Percentiles rank a stretch among this genome's conserved stretches.
Conservation (phyloP, 805 yeast genomes). For the Ogataea glucozyma region DNA sequence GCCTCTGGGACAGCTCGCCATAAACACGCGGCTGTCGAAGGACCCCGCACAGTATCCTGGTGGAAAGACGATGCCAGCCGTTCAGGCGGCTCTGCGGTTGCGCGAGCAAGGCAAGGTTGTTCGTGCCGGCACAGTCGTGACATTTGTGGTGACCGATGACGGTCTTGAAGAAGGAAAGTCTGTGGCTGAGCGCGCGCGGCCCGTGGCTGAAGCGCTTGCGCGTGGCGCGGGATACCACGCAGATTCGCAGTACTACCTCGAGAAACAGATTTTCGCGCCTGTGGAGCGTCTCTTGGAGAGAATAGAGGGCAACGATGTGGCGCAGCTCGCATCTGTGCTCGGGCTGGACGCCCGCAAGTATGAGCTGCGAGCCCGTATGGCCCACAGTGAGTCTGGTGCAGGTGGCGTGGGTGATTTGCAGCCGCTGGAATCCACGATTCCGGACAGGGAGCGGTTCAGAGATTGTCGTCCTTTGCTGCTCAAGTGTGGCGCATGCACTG, state of each 20-base stretch:
- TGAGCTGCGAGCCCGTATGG: constrained; percentile 45
- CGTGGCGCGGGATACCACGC: constrained; percentile 55
- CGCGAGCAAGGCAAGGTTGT: constrained; percentile 82
- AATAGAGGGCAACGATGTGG: constrained; percentile 83
- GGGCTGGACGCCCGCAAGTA: constrained; percentile 76
- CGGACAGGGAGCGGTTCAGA: constrained; percentile 81
- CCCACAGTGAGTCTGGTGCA: too few relatives aligned
- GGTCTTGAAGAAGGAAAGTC: constrained; percentile 35
- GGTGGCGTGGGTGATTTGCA: constrained; percentile 46
- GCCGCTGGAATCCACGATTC: constrained; percentile 78
- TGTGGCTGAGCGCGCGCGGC: constrained; percentile 80
- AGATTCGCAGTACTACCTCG: constrained; percentile 78
- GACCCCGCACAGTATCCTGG: constrained; percentile 87
- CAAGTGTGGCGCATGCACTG: constrained; percentile 60
- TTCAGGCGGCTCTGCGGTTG: constrained; percentile 84
- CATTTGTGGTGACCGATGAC: constrained; percentile 71
- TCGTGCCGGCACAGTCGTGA: constrained; percentile 86
- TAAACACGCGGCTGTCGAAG: constrained; percentile 86
- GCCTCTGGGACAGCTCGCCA: constrained; percentile 67
- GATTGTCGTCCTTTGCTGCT: constrained; percentile 57
- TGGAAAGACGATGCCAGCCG: constrained; percentile 77
- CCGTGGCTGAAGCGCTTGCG: constrained; percentile 69
- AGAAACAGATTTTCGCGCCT: constrained; percentile 87
- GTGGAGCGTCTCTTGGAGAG: constrained; percentile 82
- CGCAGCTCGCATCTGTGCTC: constrained; percentile 71